phyloP scores from a whole-genome alignment of 176 grass and related monocot species.

The Bolboschoenus planiculmis region DNA sequence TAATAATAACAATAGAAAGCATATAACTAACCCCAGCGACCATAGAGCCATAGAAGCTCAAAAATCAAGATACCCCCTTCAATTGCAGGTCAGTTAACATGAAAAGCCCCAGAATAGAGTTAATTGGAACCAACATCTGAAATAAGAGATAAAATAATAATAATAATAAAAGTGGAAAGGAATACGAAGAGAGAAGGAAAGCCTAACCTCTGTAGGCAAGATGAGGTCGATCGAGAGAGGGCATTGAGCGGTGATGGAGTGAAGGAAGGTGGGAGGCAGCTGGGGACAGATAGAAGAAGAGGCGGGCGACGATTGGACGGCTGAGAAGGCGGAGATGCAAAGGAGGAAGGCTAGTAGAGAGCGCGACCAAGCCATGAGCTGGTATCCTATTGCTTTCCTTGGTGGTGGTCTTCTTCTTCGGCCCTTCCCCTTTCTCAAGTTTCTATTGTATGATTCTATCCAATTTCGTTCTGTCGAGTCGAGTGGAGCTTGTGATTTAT shows the following conservation, averaged over 20 bases:
- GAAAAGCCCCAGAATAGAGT: background rate
- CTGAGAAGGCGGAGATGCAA: background rate
- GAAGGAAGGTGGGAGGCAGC: background rate
- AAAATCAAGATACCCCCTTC: background rate
- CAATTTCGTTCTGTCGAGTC: background rate
- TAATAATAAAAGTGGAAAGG: background rate
- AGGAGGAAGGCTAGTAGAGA: background rate
- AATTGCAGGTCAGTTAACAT: slow-evolving; percentile 4
- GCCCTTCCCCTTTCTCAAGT: background rate
- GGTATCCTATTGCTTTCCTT: background rate
- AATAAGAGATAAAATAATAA: background rate
- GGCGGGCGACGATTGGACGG: background rate
- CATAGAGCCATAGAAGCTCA: background rate
- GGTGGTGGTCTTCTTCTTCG: background rate
- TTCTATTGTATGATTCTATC: slow-evolving; percentile 21
- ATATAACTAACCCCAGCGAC: background rate
- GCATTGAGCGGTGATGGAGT: slow-evolving; percentile 6
- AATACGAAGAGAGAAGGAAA: slow-evolving; percentile 10
- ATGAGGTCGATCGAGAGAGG: slow-evolving; percentile 16
- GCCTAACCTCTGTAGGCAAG: slow-evolving; percentile 19
- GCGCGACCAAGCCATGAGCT: slow-evolving; percentile 1
- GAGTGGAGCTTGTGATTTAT: background rate
- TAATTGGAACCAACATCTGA: background rate
- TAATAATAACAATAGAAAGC: background rate
- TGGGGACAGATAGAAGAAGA: background rate